Percentiles rank a stretch among this genome's conserved stretches.
Evolutionary conservation across 2,329 filamentous ascomycete genomes (phyloP).

Genomic region (Fusarium papillatum): DNA sequence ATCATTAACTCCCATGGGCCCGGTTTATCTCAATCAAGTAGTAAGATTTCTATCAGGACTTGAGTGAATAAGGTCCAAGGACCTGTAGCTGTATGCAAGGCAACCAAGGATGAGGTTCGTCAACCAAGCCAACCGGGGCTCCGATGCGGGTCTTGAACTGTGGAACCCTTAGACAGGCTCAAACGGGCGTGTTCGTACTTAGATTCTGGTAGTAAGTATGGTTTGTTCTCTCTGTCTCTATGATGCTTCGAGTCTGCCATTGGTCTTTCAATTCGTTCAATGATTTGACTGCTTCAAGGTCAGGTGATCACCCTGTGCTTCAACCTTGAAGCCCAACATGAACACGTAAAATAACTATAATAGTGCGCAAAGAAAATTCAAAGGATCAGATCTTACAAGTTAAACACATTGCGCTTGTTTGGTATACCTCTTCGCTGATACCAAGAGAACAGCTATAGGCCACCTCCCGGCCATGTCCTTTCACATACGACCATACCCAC

Average conservation of each 20-base stretch:
- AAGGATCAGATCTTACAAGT: not conserved
- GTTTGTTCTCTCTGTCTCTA: not conserved
- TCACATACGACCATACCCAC: not conserved
- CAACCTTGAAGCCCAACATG: not conserved
- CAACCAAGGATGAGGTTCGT: not conserved
- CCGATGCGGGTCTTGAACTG: not conserved
- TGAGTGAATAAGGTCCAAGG: not conserved
- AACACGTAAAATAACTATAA: not conserved
- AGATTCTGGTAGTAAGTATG: not conserved
- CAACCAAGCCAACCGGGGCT: not conserved
- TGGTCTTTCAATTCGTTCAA: not conserved
- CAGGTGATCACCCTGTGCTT: not conserved
- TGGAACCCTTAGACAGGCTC: not conserved
- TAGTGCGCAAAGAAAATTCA: not conserved
- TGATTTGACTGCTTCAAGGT: not conserved
- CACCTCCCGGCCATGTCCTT: fast-evolving
- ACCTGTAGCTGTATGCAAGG: not conserved
- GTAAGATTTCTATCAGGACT: not conserved
- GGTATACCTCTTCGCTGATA: not conserved
- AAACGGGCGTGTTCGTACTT: not conserved
- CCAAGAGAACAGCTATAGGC: not conserved
- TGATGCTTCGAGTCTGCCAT: not conserved
- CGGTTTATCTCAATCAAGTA: not conserved
- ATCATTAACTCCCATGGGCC: not conserved
- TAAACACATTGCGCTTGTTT: no score